phyloP scores from a whole-genome alignment of 2,329 filamentous ascomycete species.

The Aspergillus pseudotamarii region DNA sequence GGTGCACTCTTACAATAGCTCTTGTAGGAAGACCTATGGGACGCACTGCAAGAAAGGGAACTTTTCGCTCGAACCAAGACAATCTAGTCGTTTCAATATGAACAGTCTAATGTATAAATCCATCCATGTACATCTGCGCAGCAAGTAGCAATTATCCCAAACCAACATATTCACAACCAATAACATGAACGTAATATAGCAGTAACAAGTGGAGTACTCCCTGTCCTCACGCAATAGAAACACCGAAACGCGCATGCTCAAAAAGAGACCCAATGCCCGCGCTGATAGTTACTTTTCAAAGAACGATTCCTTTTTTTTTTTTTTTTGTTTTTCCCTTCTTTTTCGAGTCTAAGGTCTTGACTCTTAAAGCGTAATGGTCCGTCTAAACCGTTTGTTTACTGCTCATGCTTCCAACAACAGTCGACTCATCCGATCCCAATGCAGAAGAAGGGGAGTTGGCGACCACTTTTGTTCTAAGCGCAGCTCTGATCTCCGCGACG shows the following conservation, averaged over 20 bases:
- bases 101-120: neutral
- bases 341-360: neutral
- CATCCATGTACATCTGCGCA: neutral
- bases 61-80: neutral
- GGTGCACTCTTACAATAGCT: neutral
- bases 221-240: slow-evolving; percentile 20
- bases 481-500: slow-evolving; percentile 50
- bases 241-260: slow-evolving; percentile 31
- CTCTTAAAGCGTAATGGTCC: neutral
- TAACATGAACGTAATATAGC: neutral
- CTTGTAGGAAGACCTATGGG: neutral
- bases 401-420: slow-evolving; percentile 22
- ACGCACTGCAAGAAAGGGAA: neutral
- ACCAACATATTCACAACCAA: slow-evolving; percentile 8
- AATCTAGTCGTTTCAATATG: neutral
- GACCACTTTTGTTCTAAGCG: slow-evolving; percentile 42
- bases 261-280: slow-evolving; percentile 19
- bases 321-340: slow-evolving; percentile 3
- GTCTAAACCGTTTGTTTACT: slow-evolving; percentile 26
- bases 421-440: slow-evolving; percentile 25
- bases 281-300: slow-evolving; percentile 12
- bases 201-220: slow-evolving; percentile 11
- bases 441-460: slow-evolving; percentile 22
- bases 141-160: neutral
- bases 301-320: slow-evolving; percentile 12